Evolutionary conservation across 2,329 filamentous ascomycete genomes (phyloP), one percentile per base, ranked within the genome.

Genomic region (Alternaria incomplexa): DNA sequence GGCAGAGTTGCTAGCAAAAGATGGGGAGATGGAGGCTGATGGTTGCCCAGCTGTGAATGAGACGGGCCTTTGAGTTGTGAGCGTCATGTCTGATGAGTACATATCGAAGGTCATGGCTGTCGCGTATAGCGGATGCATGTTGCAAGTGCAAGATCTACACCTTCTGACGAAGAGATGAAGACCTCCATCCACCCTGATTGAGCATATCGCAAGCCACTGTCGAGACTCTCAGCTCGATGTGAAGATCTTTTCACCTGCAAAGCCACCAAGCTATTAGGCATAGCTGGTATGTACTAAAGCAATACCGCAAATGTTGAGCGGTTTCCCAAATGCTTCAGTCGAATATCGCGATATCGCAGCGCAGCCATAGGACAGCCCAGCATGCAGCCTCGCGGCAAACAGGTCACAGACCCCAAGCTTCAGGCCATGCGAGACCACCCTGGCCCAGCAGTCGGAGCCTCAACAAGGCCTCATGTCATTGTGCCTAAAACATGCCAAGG

Each of bases 381-480:
- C 25, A 57, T 51, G 53, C 20, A 23, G 47, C 22, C 22, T 36
- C 46, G 47, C 47, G 54, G 26, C 59, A 58, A 61, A 52, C 47
- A 57, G 32, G 52, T 57, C 44, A 47, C 54, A 57, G 43, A 57
- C 36, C 50, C 55, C 57, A 61, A 23, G 40, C 43, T 51, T 62
- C 47, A 64, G 64, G 60, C 60, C 52, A 44, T 63, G 56, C 54
- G 28, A 55, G 56, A 56, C 52, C 56, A 53, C 50, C 61, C 58
- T 62, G 56, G 51, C 54, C 58, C 45, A 26, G 51, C 45, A 40
- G 45, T 25, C 58, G 57, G 58, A 66, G 61, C 51, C 67, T 68
- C 67, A 66, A 67, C 60, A 67, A 60, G 36, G 25, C 53, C 47
- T 40, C 54, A 54, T 46, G 58, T 58, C 56, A 62, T 66, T 45